Evolutionary conservation across 148 eudicot genomes (phyloP).

Genomic region (Camellia granthamiana): DNA sequence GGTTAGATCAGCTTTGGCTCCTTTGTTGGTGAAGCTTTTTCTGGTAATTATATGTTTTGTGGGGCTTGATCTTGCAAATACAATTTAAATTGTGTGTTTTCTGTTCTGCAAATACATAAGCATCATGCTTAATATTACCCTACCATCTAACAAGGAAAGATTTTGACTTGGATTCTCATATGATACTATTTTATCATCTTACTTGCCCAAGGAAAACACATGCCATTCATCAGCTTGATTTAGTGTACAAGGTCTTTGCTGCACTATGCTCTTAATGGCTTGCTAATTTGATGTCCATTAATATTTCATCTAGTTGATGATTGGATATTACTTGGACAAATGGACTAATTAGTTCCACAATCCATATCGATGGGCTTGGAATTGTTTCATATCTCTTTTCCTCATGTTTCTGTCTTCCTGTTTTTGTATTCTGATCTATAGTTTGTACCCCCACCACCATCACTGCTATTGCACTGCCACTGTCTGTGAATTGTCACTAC

Average conservation of each 20-base stretch:
- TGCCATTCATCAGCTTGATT: neutral
- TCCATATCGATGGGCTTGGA: neutral
- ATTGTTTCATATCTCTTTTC: neutral
- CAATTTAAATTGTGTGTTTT: neutral
- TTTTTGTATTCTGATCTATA: neutral
- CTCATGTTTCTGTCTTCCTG: neutral
- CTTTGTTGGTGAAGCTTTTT: neutral
- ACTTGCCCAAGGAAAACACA: neutral
- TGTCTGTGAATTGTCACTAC: too few relatives aligned
- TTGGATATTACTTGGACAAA: too few relatives aligned
- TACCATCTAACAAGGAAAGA: neutral
- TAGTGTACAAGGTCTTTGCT: neutral
- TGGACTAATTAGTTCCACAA: neutral
- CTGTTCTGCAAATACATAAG: neutral
- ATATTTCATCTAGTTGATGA: neutral
- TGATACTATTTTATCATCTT: neutral
- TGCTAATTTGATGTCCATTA: neutral
- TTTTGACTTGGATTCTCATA: neutral
- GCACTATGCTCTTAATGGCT: neutral
- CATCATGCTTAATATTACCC: neutral
- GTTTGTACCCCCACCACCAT: neutral
- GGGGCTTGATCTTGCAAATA: constrained; percentile 1
- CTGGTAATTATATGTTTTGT: neutral
- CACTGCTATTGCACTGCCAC: neutral
- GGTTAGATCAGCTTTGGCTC: constrained; percentile 37